phyloP scores from a whole-genome alignment of 768 basidiomycete species.

The Xerocomellus amylosporus region DNA sequence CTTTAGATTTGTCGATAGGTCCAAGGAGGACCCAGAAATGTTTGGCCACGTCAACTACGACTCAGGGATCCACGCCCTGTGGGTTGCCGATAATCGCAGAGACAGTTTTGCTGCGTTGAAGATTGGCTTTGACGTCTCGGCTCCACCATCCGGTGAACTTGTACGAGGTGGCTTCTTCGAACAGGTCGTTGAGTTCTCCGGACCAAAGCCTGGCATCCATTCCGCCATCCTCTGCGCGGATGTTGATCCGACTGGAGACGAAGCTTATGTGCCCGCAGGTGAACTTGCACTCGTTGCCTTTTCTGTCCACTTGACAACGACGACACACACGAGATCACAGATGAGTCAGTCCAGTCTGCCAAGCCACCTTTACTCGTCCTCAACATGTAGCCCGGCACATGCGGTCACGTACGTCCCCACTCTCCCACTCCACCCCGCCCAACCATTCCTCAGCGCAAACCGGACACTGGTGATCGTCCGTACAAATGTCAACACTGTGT shows the following conservation, averaged over 20 bases:
- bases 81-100: conserved; percentile 83
- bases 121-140: conserved; percentile 60
- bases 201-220: conserved; percentile 83
- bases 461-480: conserved; percentile 87
- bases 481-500: conserved; percentile 87
- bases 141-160: conserved; percentile 59
- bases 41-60: conserved; percentile 88
- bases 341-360: conserved; percentile 84
- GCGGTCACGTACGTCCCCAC: conserved; percentile 74
- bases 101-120: conserved; percentile 82
- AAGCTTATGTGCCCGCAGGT: conserved; percentile 73
- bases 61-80: conserved; percentile 78
- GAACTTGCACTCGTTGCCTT: conserved; percentile 82
- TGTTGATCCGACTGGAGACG: conserved; percentile 77
- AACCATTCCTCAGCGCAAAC: neutral
- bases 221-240: conserved; percentile 86
- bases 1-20: conserved; percentile 70
- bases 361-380: conserved; percentile 83
- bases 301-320: conserved; percentile 62
- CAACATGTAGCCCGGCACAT: conserved; percentile 90
- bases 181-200: conserved; percentile 78
- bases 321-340: conserved; percentile 64
- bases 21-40: conserved; percentile 76
- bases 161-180: conserved; percentile 66
- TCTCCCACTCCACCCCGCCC: conserved; percentile 22